Percentiles rank a stretch among this genome's conserved stretches.
Conservation (phyloP, 1,139 yeast genomes). For the Yamadazyma taylorii region DNA sequence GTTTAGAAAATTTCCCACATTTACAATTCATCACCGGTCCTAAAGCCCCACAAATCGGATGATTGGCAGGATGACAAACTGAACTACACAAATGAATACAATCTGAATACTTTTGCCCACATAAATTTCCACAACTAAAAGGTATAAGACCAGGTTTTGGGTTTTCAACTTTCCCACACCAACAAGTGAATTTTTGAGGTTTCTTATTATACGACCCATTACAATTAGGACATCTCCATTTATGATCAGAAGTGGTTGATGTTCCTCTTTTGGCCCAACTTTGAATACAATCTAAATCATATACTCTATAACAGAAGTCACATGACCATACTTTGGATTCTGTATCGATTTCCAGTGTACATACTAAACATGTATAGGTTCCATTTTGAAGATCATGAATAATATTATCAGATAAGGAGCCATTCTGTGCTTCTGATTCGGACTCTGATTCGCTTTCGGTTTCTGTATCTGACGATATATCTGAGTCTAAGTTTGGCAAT, state of each 20-base stretch:
- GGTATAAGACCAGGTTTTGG: conserved; percentile 67
- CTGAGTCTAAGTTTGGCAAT: too few relatives aligned
- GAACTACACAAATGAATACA: conserved; percentile 78
- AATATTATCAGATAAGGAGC: conserved; percentile 40
- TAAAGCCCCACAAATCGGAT: conserved; percentile 75
- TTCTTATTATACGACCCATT: conserved; percentile 52
- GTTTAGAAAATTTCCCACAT: conserved; percentile 70
- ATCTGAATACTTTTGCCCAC: conserved; percentile 52
- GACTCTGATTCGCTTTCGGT: conserved; percentile 11
- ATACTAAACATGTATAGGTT: conserved; percentile 73
- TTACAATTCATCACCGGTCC: conserved; percentile 69
- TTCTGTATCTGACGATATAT: conserved; percentile 6
- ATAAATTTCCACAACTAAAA: conserved; percentile 87
- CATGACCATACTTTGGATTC: conserved; percentile 75
- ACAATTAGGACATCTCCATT: conserved; percentile 92
- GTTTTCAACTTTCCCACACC: conserved; percentile 82
- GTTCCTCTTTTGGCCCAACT: conserved; percentile 84
- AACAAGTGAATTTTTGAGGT: conserved; percentile 71
- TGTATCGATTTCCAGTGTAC: conserved; percentile 79
- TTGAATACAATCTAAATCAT: conserved; percentile 75
- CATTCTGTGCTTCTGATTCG: conserved; percentile 16
- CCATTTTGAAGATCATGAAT: conserved; percentile 63
- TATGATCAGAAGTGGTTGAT: conserved; percentile 49
- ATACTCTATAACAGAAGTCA: conserved; percentile 68
- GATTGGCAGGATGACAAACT: conserved; percentile 89